Base-by-base conservation (phyloP, 257 asterid genomes). In the Agastache rugosa region DNA sequence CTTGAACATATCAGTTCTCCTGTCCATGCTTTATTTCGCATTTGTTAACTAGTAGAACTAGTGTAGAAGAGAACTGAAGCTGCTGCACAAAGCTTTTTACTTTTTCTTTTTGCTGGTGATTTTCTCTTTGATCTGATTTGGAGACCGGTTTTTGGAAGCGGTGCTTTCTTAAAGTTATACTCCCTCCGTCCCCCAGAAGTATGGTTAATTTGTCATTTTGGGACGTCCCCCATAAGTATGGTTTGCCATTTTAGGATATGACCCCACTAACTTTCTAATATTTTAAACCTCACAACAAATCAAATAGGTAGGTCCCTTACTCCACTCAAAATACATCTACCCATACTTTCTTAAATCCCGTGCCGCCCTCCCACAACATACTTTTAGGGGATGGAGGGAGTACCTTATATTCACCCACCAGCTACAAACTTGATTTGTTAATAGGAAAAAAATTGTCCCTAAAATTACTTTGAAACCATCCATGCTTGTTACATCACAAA, bases 51-150 rank as follows among this genome's bases (percentile, higher is more conserved):
- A 56, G 62, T 64, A 27, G 59, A 44, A n/a, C n/a, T n/a, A n/a
- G n/a, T n/a, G n/a, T n/a, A 55, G 20, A 44, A 23, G 73, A 51
- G 76, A 68, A 15, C 4, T 67, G 70, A 55, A 68, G 67, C 41
- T 37, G 27, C 67, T 62, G 2, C 25, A 11, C 58, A 61, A 62
- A 60, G 72, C 47, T 72, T 56, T 54, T 35, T 19, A 5, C 4
- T 8, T 69, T 37, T 41, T 48, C 14, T 37, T 12, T 65, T 39
- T 63, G 17, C 44, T 59, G 31, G 62, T 60, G 67, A 63, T 17
- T 41, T 59, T 39, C 47, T 68, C 14, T 53, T 41, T 29, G 53
- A 61, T 39, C 51, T 74, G 48, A 16, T 42, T 31, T 69, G 14
- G 10, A 56, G 16, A 42, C 45, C 34, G 22, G 25, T 8, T 41